These are phyloP conservation scores for Yamadazyma sp. DNA, from an alignment of 805 yeast species.

Conservation along the genomic window DNA sequence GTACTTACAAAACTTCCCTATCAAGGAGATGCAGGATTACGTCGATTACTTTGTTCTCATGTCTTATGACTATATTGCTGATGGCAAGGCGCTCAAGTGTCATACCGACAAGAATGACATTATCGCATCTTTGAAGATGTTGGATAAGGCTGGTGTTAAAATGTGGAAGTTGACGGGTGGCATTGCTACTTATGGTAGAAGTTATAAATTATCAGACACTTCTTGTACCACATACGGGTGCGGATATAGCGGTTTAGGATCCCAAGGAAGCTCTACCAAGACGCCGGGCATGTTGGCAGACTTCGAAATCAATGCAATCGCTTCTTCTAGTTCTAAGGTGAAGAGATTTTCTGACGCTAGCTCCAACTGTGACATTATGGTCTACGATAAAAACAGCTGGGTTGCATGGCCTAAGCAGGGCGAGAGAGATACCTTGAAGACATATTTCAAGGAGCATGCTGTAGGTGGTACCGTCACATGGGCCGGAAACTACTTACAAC, in stretches of 20 bases:
- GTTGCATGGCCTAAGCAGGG: slow-evolving; percentile 19
- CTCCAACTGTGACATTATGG: slow-evolving; percentile 20
- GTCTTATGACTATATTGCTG: slow-evolving; percentile 18
- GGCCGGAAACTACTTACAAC: slow-evolving; percentile 15
- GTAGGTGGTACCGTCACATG: slow-evolving; percentile 20
- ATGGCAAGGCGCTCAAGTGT: slow-evolving; percentile 13
- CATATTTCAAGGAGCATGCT: slow-evolving; percentile 15
- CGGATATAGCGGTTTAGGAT: slow-evolving; percentile 17
- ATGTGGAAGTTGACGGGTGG: slow-evolving; percentile 21
- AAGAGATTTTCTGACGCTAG: slow-evolving; percentile 15
- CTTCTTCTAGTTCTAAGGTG: slow-evolving; percentile 8
- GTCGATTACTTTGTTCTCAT: slow-evolving; percentile 20
- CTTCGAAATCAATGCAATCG: slow-evolving; percentile 16
- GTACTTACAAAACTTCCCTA: slow-evolving; percentile 19
- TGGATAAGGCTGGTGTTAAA: slow-evolving; percentile 20
- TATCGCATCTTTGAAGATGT: slow-evolving; percentile 14
- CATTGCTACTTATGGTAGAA: slow-evolving; percentile 22
- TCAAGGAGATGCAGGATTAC: slow-evolving; percentile 16
- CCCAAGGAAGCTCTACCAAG: slow-evolving; percentile 12
- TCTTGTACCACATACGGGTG: slow-evolving; percentile 17
- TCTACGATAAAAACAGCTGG: slow-evolving; percentile 16
- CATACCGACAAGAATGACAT: slow-evolving; percentile 16
- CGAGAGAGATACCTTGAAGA: slow-evolving; percentile 11
- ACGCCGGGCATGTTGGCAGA: slow-evolving; percentile 18
- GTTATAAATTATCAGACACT: slow-evolving; percentile 13